phyloP scores from a whole-genome alignment of 2,329 filamentous ascomycete genomes.

The Microdochium paspali region DNA sequence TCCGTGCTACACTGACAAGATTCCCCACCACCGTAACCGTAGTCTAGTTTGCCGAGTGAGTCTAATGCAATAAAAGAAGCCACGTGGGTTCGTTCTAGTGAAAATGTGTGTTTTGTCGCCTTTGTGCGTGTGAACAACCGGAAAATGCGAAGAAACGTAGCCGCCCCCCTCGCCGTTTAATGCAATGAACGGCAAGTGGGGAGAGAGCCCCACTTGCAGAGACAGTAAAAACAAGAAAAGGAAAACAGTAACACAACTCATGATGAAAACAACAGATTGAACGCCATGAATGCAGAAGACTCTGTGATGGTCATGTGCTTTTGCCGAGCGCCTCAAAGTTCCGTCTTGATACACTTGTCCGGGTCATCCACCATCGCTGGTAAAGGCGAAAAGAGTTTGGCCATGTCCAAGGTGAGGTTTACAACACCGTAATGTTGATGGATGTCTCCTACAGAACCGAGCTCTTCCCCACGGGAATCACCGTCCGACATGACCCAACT shows the following conservation, averaged over 20 bases:
- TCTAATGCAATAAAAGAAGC: conserved; percentile 1
- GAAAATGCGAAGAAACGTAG: conserved; percentile 24
- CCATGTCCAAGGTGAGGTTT: conserved; percentile 62
- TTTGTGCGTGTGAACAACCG: conserved; percentile 6
- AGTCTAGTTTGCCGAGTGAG: not conserved
- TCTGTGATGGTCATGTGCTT: conserved; percentile 4
- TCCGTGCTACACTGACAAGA: no score
- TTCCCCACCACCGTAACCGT: not conserved
- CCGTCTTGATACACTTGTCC: conserved; percentile 31
- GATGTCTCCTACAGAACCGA: conserved; percentile 60
- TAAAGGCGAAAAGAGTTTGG: conserved; percentile 57
- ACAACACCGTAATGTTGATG: conserved; percentile 55
- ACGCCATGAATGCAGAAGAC: conserved; percentile 17
- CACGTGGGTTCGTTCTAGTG: not conserved
- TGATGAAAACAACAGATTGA: conserved; percentile 6
- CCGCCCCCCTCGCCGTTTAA: conserved; percentile 21
- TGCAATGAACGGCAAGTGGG: conserved; percentile 11
- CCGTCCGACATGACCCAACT: conserved; percentile 54
- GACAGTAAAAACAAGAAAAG: conserved; percentile 13
- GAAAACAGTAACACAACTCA: conserved; percentile 5
- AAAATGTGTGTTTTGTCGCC: not conserved
- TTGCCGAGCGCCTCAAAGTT: conserved; percentile 15
- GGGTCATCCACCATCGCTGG: conserved; percentile 32
- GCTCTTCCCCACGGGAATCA: conserved; percentile 54
- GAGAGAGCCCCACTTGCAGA: conserved; percentile 19